These are phyloP conservation scores for Orbilia oligospora DNA, from an alignment of 2,329 filamentous ascomycete species.

Conservation along the genomic window DNA sequence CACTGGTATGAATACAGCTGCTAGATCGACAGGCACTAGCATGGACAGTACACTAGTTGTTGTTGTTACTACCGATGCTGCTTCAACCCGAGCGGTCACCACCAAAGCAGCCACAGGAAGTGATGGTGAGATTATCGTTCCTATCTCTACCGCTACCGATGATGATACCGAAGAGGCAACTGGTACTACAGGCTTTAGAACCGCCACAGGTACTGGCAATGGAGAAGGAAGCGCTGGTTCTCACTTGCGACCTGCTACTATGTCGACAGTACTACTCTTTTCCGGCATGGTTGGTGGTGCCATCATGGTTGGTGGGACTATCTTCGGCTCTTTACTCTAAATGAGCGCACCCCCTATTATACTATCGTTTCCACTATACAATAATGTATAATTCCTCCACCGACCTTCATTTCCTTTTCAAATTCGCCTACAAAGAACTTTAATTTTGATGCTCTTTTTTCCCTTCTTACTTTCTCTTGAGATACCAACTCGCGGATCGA, in stretches of 20 bases:
- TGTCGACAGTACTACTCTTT: conserved; percentile 47
- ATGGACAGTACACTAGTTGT: conserved; percentile 14
- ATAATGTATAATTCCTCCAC: conserved; percentile 54
- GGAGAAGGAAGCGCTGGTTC: conserved; percentile 15
- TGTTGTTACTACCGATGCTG: not conserved
- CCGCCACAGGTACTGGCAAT: conserved; percentile 25
- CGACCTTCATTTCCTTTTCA: not conserved
- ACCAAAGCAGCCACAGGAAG: not conserved
- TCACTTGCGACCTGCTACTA: conserved; percentile 41
- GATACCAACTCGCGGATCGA: conserved; percentile 40
- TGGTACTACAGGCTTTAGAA: not conserved
- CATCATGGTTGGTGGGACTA: conserved; percentile 47
- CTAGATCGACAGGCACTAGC: not conserved
- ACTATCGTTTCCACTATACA: not conserved
- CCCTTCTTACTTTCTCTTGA: conserved; percentile 24
- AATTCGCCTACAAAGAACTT: not conserved
- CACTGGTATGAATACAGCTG: not conserved
- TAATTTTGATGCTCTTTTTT: conserved; percentile 9
- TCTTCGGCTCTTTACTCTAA: conserved; percentile 42
- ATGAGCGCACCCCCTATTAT: not conserved
- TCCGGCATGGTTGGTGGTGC: conserved; percentile 37
- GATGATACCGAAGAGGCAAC: not conserved
- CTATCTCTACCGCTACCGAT: conserved; percentile 11
- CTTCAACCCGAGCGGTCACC: not conserved
- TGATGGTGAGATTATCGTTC: conserved; percentile 17